Evolutionary conservation across 1,139 yeast species (phyloP).

Genomic region (Yamadazyma oceani): DNA sequence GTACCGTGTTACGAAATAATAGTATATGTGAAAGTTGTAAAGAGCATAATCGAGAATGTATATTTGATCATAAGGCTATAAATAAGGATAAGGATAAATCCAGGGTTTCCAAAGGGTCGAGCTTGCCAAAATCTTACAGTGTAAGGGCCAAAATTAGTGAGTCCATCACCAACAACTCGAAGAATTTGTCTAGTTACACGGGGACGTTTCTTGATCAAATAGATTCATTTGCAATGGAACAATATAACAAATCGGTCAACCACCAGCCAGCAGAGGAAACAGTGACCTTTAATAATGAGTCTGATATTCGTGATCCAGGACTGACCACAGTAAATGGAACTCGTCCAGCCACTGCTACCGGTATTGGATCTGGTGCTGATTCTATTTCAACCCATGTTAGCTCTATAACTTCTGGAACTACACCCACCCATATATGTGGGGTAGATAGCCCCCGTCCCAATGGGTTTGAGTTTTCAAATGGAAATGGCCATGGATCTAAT

Average conservation of each 20-base stretch:
- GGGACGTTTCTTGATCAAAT: constrained; percentile 19
- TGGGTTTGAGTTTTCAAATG: background rate
- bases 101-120: background rate
- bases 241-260: constrained; percentile 10
- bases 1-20: constrained; percentile 13
- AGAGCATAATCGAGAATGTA: constrained; percentile 17
- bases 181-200: constrained; percentile 15
- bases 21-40: constrained; percentile 20
- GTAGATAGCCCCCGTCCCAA: constrained; percentile 1
- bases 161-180: constrained; percentile 9
- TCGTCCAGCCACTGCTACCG: no score
- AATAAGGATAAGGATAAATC: constrained; percentile 3
- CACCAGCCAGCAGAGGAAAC: no score
- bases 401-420: background rate
- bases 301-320: no score
- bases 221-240: constrained; percentile 14
- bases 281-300: background rate
- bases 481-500: background rate
- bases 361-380: background rate
- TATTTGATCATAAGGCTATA: constrained; percentile 20
- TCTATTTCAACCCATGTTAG: background rate
- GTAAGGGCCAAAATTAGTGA: constrained; percentile 5
- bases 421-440: constrained; percentile 1
- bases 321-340: no score
- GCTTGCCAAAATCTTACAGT: constrained; percentile 1